Base-by-base conservation (phyloP, 768 basidiomycete species). In the Russula compacta region DNA sequence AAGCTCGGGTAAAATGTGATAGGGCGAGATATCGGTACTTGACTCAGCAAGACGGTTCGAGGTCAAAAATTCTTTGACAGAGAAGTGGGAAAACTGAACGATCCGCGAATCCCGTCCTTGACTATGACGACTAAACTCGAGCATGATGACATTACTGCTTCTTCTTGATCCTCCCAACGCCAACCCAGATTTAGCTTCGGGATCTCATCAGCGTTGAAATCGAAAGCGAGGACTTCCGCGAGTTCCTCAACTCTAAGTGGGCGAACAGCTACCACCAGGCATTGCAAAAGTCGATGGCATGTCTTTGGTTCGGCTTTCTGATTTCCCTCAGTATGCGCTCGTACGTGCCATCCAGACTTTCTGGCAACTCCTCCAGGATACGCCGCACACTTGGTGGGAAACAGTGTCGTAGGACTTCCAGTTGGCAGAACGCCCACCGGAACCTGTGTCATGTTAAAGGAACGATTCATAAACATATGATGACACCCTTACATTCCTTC, bases 241-340 rank as follows among this genome's bases (percentile, higher is more conserved):
- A 52, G 49, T 36, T 58, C 58, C 33, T 19, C 12, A 21, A 58
- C 49, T 0, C 15, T 4, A 39, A 52, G 57, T 4, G 58, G 58
- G 15, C 58, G 58, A 58, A 42, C 29, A 0, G 58, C 49, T 7
- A 32, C 48, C 4, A 24, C 47, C 2, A 58, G 49, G 36, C 49
- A 58, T 44, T 58, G 58, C 19, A 58, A 52, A 12, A 58, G n/a
- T 35, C 48, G 58, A 24, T 42, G 49, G n/a, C 58, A 44, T 52
- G 40, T 36, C 33, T 15, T 33, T 42, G 33, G 12, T 58, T 52
- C 14, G 58, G 19, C 17, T 52, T 43, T 17, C 33, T 15, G 19
- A 58, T 58, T 8, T 52, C 49, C 39, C 35, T n/a, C 15, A 58
- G 17, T 42, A 58, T 51, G 10, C 50, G 58, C 32, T 51, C 49